phyloP scores from a whole-genome alignment of 805 yeast species.

The Hanseniaspora clermontiae region DNA sequence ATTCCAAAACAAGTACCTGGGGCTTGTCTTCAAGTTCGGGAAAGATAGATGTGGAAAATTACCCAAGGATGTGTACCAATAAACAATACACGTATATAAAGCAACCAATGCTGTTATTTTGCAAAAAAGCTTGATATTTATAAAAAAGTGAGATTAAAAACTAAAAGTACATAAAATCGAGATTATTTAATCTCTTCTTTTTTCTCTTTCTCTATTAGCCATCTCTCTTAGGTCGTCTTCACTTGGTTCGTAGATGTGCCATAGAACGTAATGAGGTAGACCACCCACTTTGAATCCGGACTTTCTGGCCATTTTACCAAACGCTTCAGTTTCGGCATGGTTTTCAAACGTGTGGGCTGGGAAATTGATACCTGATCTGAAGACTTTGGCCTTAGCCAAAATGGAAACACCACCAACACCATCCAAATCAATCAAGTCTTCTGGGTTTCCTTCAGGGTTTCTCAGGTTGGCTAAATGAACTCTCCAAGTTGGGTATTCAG shows the following conservation, averaged over 20 bases:
- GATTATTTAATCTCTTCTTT: conserved; percentile 32
- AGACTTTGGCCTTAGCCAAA: conserved; percentile 58
- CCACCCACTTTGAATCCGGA: conserved; percentile 82
- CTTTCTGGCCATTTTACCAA: conserved; percentile 64
- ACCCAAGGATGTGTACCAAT: conserved; percentile 26
- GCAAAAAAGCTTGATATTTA: background rate
- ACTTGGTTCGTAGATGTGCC: conserved; percentile 87
- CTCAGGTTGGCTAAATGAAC: conserved; percentile 67
- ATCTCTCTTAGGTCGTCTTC: conserved; percentile 67
- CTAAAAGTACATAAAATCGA: background rate
- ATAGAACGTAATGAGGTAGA: conserved; percentile 73
- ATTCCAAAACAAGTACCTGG: conserved; percentile 36
- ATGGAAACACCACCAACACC: conserved; percentile 85
- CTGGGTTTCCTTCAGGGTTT: conserved; percentile 44
- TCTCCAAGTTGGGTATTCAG: conserved; percentile 77
- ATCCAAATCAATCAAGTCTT: conserved; percentile 58
- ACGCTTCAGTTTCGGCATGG: conserved; percentile 82
- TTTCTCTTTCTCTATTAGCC: conserved; percentile 54
- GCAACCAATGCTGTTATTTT: background rate
- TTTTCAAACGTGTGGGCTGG: conserved; percentile 75
- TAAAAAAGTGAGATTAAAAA: no score
- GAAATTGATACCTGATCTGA: conserved; percentile 69
- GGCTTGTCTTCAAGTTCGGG: conserved; percentile 54
- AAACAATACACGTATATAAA: no score
- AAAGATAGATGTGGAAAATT: conserved; percentile 68